A percentile compares a stretch with the other conserved stretches of the same genome.
Conservation (phyloP, 495 filamentous ascomycete species). For the Xylaria castorea region DNA sequence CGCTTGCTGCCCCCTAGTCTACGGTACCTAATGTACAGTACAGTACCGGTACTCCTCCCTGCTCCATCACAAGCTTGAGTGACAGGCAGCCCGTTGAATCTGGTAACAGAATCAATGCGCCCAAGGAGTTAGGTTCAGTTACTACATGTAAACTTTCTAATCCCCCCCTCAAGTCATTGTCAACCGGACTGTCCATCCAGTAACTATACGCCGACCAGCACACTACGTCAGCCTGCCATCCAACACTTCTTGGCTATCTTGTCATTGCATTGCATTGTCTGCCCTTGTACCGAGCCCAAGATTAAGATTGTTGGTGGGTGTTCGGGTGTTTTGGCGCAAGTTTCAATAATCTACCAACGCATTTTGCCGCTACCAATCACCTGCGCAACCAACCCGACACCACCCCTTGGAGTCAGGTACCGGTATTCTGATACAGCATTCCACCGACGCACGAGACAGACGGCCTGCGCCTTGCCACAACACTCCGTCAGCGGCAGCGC, state of each 20-base stretch:
- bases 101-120: conserved; percentile 10
- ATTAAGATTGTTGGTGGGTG: conserved; percentile 11
- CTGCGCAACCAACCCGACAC: conserved; percentile 28
- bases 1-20: not conserved
- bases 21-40: not conserved
- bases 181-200: not conserved
- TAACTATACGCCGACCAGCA: not conserved
- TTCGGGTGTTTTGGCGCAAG: conserved; percentile 25
- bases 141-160: not conserved
- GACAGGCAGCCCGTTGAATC: not conserved
- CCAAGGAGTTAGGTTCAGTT: not conserved
- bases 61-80: conserved; percentile 9
- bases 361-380: conserved; percentile 30
- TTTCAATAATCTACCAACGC: conserved; percentile 27
- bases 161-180: not conserved
- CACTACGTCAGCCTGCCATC: conserved; percentile 4
- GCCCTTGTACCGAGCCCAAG: not conserved
- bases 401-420: conserved; percentile 21
- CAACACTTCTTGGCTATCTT: not conserved
- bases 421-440: conserved; percentile 30
- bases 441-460: conserved; percentile 27
- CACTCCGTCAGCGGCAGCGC: conserved; percentile 19
- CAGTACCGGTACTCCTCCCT: not conserved
- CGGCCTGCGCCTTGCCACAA: conserved; percentile 22
- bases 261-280: conserved; percentile 11